Conservation (phyloP, 2,329 filamentous ascomycete genomes). For the Cercospora sojina region DNA sequence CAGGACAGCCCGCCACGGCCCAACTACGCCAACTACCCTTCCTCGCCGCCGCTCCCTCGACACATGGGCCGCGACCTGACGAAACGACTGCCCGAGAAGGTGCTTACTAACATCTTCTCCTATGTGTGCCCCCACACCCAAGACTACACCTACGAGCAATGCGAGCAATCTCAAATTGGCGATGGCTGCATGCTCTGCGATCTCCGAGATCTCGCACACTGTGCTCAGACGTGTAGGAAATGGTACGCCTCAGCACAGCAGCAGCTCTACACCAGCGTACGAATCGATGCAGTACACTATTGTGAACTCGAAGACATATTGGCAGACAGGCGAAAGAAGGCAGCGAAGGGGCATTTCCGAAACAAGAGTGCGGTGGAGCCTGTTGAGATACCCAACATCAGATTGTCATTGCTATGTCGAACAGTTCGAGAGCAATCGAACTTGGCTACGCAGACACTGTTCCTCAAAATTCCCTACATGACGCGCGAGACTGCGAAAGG, state of each 20-base stretch:
- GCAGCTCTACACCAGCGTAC: slow-evolving; percentile 74
- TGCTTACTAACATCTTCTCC: slow-evolving; percentile 75
- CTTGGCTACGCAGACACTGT: slow-evolving; percentile 69
- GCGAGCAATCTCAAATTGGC: slow-evolving; percentile 74
- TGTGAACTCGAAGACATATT: slow-evolving; percentile 83
- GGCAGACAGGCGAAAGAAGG: slow-evolving; percentile 70
- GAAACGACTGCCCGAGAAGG: slow-evolving; percentile 59
- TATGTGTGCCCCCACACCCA: slow-evolving; percentile 78
- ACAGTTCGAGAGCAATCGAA: slow-evolving; percentile 75
- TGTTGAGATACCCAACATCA: slow-evolving; percentile 73
- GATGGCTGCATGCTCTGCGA: slow-evolving; percentile 92
- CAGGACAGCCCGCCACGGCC: slow-evolving; percentile 37
- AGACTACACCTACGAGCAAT: slow-evolving; percentile 76
- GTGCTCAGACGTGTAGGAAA: slow-evolving; percentile 68
- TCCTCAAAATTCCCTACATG: slow-evolving; percentile 92
- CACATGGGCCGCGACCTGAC: slow-evolving; percentile 42
- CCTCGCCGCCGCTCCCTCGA: slow-evolving; percentile 16
- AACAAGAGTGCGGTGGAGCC: slow-evolving; percentile 70
- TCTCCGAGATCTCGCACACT: slow-evolving; percentile 81
- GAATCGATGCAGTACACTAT: slow-evolving; percentile 92
- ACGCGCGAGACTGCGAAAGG: slow-evolving; percentile 81
- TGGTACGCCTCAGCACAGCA: slow-evolving; percentile 64
- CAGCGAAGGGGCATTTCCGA: slow-evolving; percentile 44
- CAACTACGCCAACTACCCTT: slow-evolving; percentile 22
- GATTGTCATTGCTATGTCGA: slow-evolving; percentile 75